Evolutionary conservation across 208 protist genomes (phyloP).

Genomic region (Acanthamoeba healyi): DNA sequence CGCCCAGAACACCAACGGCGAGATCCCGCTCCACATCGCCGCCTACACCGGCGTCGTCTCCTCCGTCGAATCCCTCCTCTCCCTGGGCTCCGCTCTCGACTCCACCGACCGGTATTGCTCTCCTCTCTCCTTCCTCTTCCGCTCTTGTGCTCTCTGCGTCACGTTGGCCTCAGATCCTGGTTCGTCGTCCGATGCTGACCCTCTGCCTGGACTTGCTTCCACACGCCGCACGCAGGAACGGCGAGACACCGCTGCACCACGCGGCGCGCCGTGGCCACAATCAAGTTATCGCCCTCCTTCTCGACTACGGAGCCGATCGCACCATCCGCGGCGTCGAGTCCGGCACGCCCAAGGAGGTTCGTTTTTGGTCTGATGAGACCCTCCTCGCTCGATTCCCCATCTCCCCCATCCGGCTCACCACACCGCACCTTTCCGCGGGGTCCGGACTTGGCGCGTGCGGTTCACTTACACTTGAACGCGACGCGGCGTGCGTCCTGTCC

Average conservation of each 20-base stretch:
- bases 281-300: neutral
- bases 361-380: too few relatives aligned
- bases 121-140: neutral
- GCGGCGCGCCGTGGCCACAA: conserved; percentile 15
- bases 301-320: conserved; percentile 51
- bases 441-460: too few relatives aligned
- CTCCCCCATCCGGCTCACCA: too few relatives aligned
- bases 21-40: conserved; percentile 49
- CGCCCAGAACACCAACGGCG: conserved; percentile 61
- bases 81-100: neutral
- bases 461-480: too few relatives aligned
- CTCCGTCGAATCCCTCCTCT: conserved; percentile 21
- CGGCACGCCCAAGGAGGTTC: conserved; percentile 62
- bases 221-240: conserved; percentile 24
- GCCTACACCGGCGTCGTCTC: conserved; percentile 17
- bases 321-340: neutral
- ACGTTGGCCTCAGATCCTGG: neutral
- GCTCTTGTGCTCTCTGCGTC: neutral
- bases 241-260: conserved; percentile 65
- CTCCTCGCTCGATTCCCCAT: too few relatives aligned
- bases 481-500: too few relatives aligned
- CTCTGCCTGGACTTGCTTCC: too few relatives aligned
- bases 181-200: too few relatives aligned
- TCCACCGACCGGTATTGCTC: conserved; percentile 43
- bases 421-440: too few relatives aligned